Conservation (phyloP, 768 basidiomycete genomes). For the Collybiopsis luxurians region DNA sequence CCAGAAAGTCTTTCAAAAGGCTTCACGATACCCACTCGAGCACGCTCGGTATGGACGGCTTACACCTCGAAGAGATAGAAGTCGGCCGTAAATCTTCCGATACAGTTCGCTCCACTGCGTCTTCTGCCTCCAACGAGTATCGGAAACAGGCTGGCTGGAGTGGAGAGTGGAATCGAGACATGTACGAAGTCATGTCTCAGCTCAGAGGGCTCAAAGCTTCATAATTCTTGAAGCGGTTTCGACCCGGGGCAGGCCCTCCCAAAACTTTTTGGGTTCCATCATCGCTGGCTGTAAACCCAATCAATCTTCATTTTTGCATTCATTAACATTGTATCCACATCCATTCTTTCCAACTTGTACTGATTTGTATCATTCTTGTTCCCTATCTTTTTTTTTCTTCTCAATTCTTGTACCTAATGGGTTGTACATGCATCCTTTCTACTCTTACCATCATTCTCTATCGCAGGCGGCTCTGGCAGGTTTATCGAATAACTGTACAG, state of each 20-base stretch:
- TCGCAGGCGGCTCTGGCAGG: background rate
- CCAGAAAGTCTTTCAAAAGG: too few species aligned
- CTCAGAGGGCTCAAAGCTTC: constrained; percentile 23
- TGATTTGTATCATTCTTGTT: background rate
- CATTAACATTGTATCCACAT: background rate
- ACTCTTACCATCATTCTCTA: background rate
- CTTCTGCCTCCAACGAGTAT: background rate
- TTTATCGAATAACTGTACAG: too few species aligned
- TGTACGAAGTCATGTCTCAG: constrained; percentile 12
- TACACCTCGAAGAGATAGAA: too few species aligned
- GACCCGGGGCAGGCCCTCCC: background rate
- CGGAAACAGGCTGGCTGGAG: constrained; percentile 7
- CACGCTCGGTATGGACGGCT: too few species aligned
- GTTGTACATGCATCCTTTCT: background rate
- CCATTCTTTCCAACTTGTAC: background rate
- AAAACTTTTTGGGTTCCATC: background rate
- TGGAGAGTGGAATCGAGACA: constrained; percentile 10
- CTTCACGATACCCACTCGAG: too few species aligned
- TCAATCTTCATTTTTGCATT: background rate
- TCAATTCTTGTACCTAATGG: background rate
- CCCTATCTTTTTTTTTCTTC: background rate
- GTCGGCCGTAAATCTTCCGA: constrained; percentile 5
- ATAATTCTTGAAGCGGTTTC: background rate
- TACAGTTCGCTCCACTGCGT: background rate
- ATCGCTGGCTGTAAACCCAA: background rate